Percentiles rank a stretch among this genome's conserved stretches.
phyloP scores from a whole-genome alignment of 495 filamentous ascomycete species.

The Aspergillus ellipticus region DNA sequence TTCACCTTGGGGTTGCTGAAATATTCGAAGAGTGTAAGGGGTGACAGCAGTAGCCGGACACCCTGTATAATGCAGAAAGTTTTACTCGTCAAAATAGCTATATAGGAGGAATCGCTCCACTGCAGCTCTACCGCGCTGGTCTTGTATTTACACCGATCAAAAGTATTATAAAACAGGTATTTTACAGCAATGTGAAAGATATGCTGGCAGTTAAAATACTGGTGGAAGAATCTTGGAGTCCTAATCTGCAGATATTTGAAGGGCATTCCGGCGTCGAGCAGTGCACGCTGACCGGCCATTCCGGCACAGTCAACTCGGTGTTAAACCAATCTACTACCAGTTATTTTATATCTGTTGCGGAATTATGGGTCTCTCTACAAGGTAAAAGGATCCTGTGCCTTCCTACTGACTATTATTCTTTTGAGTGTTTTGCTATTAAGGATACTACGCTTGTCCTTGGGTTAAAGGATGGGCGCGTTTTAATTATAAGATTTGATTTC shows the following conservation, averaged over 20 bases:
- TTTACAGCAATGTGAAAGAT: neutral
- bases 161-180: slow-evolving; percentile 21
- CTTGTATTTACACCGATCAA: slow-evolving; percentile 32
- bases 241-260: slow-evolving; percentile 20
- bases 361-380: neutral
- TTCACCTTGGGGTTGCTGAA: neutral
- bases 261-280: slow-evolving; percentile 14
- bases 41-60: too few species aligned
- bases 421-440: neutral
- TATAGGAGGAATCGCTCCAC: slow-evolving; percentile 27
- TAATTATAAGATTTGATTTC: neutral
- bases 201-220: slow-evolving; percentile 4
- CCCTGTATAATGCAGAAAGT: slow-evolving; percentile 31
- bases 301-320: neutral
- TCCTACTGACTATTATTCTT: neutral
- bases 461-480: neutral
- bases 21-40: neutral
- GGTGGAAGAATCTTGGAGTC: slow-evolving; percentile 11
- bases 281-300: neutral
- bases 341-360: neutral
- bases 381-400: neutral
- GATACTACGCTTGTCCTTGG: neutral
- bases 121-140: slow-evolving; percentile 16
- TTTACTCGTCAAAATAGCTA: slow-evolving; percentile 28
- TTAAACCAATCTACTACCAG: neutral